Evolutionary conservation across 768 basidiomycete species (phyloP), one percentile per base, ranked within the genome.

Genomic region (Lactifluus piperatus): DNA sequence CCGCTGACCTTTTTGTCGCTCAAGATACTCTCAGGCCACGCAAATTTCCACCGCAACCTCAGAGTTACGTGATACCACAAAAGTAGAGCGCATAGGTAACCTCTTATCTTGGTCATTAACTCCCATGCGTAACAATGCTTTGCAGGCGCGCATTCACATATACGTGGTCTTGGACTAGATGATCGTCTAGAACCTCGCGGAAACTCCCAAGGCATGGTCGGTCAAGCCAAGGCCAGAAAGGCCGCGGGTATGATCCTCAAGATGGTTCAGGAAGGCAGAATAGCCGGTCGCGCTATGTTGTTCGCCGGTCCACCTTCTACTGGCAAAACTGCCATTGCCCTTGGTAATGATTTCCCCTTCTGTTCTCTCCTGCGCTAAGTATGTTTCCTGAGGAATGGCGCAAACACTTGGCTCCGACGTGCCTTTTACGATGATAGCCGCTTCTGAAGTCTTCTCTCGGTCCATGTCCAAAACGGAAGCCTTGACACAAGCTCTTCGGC

Each of bases 401-500:
- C 94, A 97, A 71, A 91, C 86, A 2, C 77, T 99, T 22, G 97
- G 97, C 0, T 67, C 86, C 10, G 97, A 97, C 67, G 95, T 98
- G 1, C 97, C 97, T 0, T 99, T 98, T 71, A 97, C 94, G 7
- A 94, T 92, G 84, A 93, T 99, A 68, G 91, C 94, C 16, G 97
- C 87, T 22, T 94, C 91, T 76, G 97, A 99, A 72, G 94, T 99
- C 59, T 98, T 95, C 76, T 97, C 94, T 45, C 79, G 97, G 36
- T 92, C 94, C 67, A 97, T 98, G 91, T 94, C 90, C 29, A 98
- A 97, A 75, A 99, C 97, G 2, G 97, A 99, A 70, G 94, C 94
- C 22, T 80, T 99, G 60, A 98, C 94, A 0, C 95, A 98, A 70
- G 93, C 94, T 0, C 91, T 99, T 74, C 80, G 95, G 66, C 78